phyloP scores from a whole-genome alignment of 2,329 filamentous ascomycete genomes.

The Ceratocystis huliohia region DNA sequence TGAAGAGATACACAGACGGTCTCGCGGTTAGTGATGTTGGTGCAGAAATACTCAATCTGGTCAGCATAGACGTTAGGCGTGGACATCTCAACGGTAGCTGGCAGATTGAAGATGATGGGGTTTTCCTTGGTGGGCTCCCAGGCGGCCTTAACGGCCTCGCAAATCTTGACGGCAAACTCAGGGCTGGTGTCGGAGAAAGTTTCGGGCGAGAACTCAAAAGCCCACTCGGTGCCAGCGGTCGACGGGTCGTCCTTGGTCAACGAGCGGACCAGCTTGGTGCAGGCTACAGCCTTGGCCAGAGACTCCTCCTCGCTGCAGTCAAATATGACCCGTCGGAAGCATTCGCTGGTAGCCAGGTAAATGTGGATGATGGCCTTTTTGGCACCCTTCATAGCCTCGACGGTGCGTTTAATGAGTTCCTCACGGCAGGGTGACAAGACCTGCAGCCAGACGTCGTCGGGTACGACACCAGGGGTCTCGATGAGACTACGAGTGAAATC shows the following conservation, averaged over 20 bases:
- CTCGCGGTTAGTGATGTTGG: constrained; percentile 68
- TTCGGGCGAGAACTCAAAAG: constrained; percentile 74
- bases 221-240: constrained; percentile 51
- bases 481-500: constrained; percentile 77
- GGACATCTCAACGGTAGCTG: constrained; percentile 87
- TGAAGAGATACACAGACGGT: constrained; percentile 84
- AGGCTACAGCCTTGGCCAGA: constrained; percentile 69
- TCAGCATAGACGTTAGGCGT: constrained; percentile 95
- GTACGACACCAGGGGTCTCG: constrained; percentile 68
- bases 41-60: constrained; percentile 91
- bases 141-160: constrained; percentile 83
- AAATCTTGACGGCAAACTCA: constrained; percentile 71
- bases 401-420: constrained; percentile 79
- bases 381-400: constrained; percentile 74
- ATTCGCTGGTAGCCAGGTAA: constrained; percentile 91
- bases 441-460: constrained; percentile 83
- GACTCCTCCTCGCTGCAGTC: constrained; percentile 72
- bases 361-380: constrained; percentile 94
- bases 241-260: constrained; percentile 70
- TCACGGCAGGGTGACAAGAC: constrained; percentile 84
- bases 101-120: constrained; percentile 92
- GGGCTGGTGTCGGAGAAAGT: constrained; percentile 82
- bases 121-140: constrained; percentile 72
- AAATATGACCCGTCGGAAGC: constrained; percentile 87
- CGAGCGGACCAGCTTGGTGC: constrained; percentile 72